These are phyloP conservation scores for Ceriops decandra DNA, from an alignment of 345 rosid genomes.

Conservation along the genomic window DNA sequence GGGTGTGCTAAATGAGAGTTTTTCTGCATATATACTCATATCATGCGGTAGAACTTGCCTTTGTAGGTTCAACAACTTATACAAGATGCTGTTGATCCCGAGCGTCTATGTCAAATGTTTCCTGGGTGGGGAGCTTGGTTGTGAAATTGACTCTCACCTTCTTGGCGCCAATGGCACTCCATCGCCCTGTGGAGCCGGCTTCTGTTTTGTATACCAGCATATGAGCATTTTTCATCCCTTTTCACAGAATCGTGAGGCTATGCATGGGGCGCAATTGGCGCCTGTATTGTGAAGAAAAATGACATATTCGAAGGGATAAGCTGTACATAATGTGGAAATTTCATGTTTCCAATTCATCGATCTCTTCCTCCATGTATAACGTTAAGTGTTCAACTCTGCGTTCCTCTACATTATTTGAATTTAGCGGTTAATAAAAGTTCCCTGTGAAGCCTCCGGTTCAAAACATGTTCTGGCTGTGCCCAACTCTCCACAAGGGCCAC, in stretches of 20 bases:
- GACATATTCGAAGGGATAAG: not conserved
- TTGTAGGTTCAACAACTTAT: conserved; percentile 87
- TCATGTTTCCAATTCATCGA: too few relatives aligned
- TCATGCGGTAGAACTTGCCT: not conserved
- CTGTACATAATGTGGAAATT: not conserved
- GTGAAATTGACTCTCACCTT: conserved; percentile 9
- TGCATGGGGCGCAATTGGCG: not conserved
- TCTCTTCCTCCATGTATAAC: too few relatives aligned
- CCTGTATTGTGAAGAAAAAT: not conserved
- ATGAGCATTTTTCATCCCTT: not conserved
- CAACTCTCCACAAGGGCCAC: too few relatives aligned
- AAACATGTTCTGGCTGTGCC: too few relatives aligned
- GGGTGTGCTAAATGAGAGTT: not conserved
- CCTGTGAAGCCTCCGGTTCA: too few relatives aligned
- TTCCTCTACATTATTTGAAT: too few relatives aligned
- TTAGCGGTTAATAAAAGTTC: too few relatives aligned
- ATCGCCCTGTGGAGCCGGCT: conserved; percentile 16
- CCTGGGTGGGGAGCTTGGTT: conserved; percentile 98
- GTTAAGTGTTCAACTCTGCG: too few relatives aligned
- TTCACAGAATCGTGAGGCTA: not conserved
- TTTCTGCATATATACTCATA: not conserved
- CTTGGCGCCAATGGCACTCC: not conserved
- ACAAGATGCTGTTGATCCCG: conserved; percentile 85
- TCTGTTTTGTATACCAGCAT: not conserved
- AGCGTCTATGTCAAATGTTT: conserved; percentile 83